These are phyloP conservation scores for Zygoascus meyerae DNA, from an alignment of 1,139 yeast species.

Conservation along the genomic window DNA sequence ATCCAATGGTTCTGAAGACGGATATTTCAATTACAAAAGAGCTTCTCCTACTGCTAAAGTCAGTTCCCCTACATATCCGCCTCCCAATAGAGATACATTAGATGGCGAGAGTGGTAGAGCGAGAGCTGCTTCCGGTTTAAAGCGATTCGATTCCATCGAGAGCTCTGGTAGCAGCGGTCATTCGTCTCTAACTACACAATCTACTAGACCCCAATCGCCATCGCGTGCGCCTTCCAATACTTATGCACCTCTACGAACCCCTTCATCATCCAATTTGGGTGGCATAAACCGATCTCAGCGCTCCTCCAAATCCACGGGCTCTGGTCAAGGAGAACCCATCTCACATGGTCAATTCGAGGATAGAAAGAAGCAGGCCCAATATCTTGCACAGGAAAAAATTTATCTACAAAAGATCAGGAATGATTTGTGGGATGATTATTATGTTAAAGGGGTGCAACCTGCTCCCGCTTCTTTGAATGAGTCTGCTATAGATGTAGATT, in stretches of 20 bases:
- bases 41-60: background rate
- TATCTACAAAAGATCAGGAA: conserved; percentile 61
- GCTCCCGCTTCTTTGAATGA: conserved; percentile 18
- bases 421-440: conserved; percentile 57
- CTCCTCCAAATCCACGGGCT: conserved; percentile 9
- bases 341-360: conserved; percentile 6
- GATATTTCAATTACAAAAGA: background rate
- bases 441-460: conserved; percentile 25
- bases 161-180: background rate
- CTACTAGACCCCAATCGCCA: conserved; percentile 18
- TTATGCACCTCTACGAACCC: conserved; percentile 28
- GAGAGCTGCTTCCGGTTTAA: background rate
- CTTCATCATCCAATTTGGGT: conserved; percentile 14
- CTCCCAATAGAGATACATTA: background rate
- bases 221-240: conserved; percentile 27
- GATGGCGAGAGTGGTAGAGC: background rate
- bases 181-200: background rate
- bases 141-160: background rate
- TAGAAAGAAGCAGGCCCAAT: conserved; percentile 27
- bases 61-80: background rate
- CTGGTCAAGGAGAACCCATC: conserved; percentile 7
- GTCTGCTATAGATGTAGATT: conserved; percentile 21
- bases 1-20: background rate
- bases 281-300: conserved; percentile 10
- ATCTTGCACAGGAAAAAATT: conserved; percentile 58